phyloP scores from a whole-genome alignment of 148 eudicot species.

The Rhododendron williamsianum region DNA sequence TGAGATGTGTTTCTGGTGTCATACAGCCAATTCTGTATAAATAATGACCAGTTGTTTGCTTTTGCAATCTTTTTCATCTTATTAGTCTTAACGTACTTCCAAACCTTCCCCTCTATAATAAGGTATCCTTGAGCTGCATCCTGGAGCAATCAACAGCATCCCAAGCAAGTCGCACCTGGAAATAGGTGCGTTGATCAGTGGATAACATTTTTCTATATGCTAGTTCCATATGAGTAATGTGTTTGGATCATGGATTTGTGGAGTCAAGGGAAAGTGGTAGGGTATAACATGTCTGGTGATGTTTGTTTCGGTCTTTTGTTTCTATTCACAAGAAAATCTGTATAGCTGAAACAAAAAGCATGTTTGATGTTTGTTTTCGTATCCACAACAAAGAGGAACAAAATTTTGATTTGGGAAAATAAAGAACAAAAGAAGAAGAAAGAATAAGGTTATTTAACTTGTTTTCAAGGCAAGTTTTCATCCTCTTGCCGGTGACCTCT shows the following conservation, averaged over 20 bases:
- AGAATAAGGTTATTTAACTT: background rate
- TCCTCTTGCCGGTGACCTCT: background rate
- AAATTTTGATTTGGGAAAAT: background rate
- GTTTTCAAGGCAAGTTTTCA: background rate
- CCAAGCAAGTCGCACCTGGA: slow-evolving; percentile 95
- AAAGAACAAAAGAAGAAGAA: background rate
- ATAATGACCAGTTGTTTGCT: background rate
- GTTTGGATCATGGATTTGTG: background rate
- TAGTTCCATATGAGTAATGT: background rate
- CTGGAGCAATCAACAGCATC: slow-evolving; percentile 94
- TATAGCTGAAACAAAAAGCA: background rate
- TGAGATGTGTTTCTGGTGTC: background rate
- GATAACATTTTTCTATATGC: background rate
- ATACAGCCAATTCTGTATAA: background rate
- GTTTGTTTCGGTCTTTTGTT: background rate
- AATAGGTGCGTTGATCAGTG: slow-evolving; percentile 47
- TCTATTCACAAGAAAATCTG: background rate
- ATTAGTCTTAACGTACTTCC: slow-evolving; percentile 2
- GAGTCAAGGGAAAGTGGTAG: background rate
- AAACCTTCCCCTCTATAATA: slow-evolving; percentile 2
- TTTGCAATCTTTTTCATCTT: background rate
- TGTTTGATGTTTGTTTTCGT: background rate
- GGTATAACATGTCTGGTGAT: background rate
- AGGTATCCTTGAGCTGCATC: slow-evolving; percentile 93
- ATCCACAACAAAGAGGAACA: background rate